Conservation (phyloP, 495 filamentous ascomycete genomes). For the Neurospora tetrasperma region DNA sequence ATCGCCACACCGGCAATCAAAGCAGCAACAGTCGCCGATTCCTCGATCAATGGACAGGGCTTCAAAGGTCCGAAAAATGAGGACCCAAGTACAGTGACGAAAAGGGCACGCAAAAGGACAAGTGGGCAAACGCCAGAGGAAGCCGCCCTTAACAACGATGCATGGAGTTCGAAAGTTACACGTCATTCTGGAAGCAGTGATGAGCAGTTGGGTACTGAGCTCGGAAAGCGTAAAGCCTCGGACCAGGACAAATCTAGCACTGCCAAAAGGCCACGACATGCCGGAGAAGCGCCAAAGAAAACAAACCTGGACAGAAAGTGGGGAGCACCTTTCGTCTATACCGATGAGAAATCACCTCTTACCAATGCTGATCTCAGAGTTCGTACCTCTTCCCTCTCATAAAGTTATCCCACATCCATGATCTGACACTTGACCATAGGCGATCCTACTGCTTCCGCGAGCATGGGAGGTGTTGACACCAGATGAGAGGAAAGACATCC, state of each 20-base stretch:
- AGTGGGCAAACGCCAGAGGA: neutral
- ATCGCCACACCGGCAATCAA: neutral
- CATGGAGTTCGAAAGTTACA: neutral
- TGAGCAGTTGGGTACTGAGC: neutral
- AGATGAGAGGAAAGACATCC: slow-evolving; percentile 45
- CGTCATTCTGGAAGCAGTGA: neutral
- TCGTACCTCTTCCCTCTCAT: slow-evolving; percentile 13
- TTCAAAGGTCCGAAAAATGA: neutral
- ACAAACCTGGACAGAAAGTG: slow-evolving; percentile 19
- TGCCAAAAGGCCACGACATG: slow-evolving; percentile 11
- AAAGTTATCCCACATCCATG: slow-evolving; percentile 2
- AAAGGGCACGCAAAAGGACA: neutral
- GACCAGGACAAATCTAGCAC: neutral
- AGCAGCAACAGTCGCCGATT: neutral
- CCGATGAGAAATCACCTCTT: slow-evolving; percentile 45
- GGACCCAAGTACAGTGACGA: neutral
- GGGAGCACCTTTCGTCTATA: slow-evolving; percentile 39
- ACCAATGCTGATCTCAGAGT: slow-evolving; percentile 47
- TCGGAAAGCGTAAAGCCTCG: slow-evolving; percentile 5
- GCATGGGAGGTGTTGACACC: slow-evolving; percentile 50
- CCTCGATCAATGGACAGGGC: neutral
- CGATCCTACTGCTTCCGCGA: slow-evolving; percentile 42
- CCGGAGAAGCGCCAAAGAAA: slow-evolving; percentile 6
- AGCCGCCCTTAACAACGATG: neutral
- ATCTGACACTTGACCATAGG: slow-evolving; percentile 28